Evolutionary conservation across 768 basidiomycete genomes (phyloP).

Genomic region (Hemileccinum impolitum): DNA sequence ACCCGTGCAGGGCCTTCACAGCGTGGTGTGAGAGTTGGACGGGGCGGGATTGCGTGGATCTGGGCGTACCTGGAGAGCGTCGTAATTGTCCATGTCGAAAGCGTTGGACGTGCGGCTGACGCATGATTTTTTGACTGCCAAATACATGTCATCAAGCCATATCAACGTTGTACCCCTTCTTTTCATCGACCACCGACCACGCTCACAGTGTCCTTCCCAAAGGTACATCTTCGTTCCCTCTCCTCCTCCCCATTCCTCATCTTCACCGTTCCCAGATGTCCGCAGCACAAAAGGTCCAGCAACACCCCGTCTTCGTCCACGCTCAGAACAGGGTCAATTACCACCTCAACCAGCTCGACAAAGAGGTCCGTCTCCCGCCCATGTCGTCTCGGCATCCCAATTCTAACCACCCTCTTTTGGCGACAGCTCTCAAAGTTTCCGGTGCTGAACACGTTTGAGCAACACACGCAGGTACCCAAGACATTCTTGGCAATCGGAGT

Average conservation of each 20-base stretch:
- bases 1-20: slow-evolving; percentile 56
- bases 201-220: too few species aligned
- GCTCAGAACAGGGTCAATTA: slow-evolving; percentile 78
- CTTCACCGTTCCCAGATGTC: slow-evolving; percentile 52
- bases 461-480: slow-evolving; percentile 91
- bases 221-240: too few species aligned
- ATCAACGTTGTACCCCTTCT: slow-evolving; percentile 36
- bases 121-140: slow-evolving; percentile 39
- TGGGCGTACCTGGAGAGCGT: slow-evolving; percentile 47
- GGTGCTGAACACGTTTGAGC: slow-evolving; percentile 77
- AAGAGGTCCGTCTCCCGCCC: slow-evolving; percentile 64
- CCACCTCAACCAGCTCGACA: slow-evolving; percentile 90
- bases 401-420: neutral
- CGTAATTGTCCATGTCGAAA: slow-evolving; percentile 52
- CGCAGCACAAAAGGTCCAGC: slow-evolving; percentile 76
- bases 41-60: neutral
- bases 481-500: slow-evolving; percentile 80
- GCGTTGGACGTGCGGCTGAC: slow-evolving; percentile 33
- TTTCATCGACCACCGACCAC: slow-evolving; percentile 21
- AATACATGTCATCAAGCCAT: slow-evolving; percentile 62
- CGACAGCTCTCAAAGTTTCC: slow-evolving; percentile 83
- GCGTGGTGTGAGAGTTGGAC: slow-evolving; percentile 3
- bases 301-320: slow-evolving; percentile 84
- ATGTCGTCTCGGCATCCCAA: too few species aligned
- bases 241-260: neutral